phyloP scores from a whole-genome alignment of 805 yeast genomes.

The Clavispora vitiphila region DNA sequence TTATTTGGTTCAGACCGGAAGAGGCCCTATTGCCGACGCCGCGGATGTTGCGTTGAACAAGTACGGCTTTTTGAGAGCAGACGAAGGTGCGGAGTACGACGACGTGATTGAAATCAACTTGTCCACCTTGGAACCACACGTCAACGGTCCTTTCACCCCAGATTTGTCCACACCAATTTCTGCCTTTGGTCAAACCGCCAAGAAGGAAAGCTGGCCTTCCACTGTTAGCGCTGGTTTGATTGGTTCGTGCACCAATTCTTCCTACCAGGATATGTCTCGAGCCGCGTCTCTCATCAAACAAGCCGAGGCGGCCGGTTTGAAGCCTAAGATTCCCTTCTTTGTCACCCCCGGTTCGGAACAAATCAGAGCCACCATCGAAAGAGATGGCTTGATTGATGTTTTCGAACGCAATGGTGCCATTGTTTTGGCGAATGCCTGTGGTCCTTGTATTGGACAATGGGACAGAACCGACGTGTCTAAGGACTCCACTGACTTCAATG shows the following conservation, averaged over 20 bases:
- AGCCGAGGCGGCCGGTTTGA: slow-evolving; percentile 80
- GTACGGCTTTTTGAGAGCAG: slow-evolving; percentile 70
- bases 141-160: slow-evolving; percentile 98
- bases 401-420: slow-evolving; percentile 86
- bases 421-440: slow-evolving; percentile 96
- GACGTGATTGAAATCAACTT: slow-evolving; percentile 87
- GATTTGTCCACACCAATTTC: slow-evolving; percentile 93
- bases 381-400: slow-evolving; percentile 83
- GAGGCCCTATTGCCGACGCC: slow-evolving; percentile 76
- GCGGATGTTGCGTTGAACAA: slow-evolving; percentile 61
- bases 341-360: slow-evolving; percentile 99
- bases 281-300: slow-evolving; percentile 87
- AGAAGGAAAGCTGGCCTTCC: slow-evolving; percentile 78
- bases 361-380: slow-evolving; percentile 92
- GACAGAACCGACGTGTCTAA: slow-evolving; percentile 79
- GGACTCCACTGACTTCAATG: slow-evolving; percentile 63
- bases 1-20: slow-evolving; percentile 77
- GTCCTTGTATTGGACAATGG: slow-evolving; percentile 99
- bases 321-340: slow-evolving; percentile 86
- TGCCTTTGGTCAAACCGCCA: slow-evolving; percentile 66
- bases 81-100: slow-evolving; percentile 86
- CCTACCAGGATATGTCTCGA: slow-evolving; percentile 97
- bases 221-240: slow-evolving; percentile 88
- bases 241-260: slow-evolving; percentile 98
- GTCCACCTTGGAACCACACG: slow-evolving; percentile 83